Evolutionary conservation across 345 rosid species (phyloP).

Genomic region (Aegle marmelos): DNA sequence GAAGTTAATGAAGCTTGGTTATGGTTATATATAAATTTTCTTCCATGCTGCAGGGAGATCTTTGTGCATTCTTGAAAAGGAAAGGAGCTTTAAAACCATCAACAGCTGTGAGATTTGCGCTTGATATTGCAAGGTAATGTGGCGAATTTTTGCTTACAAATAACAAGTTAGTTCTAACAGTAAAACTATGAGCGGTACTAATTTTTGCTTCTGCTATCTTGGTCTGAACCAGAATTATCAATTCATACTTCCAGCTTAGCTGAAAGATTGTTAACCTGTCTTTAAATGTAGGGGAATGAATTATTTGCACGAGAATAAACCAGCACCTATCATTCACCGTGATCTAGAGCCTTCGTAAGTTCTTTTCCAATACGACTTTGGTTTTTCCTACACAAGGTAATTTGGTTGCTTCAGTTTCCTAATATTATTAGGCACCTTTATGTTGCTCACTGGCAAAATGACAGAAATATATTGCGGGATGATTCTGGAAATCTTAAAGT

Average conservation of each 20-base stretch:
- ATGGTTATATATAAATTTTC: not conserved
- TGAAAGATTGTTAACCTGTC: conserved; percentile 14
- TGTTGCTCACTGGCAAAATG: conserved; percentile 30
- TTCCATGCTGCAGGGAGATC: conserved; percentile 64
- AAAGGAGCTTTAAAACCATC: conserved; percentile 60
- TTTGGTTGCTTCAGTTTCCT: conserved; percentile 30
- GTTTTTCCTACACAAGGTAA: not conserved
- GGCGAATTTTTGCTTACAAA: not conserved
- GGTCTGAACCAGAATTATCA: not conserved
- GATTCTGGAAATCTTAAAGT: conserved; percentile 95
- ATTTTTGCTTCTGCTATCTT: not conserved
- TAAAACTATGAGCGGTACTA: not conserved
- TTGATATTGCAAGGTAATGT: conserved; percentile 88
- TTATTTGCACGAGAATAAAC: conserved; percentile 88
- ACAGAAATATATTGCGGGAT: conserved; percentile 90
- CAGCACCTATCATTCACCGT: conserved; percentile 86
- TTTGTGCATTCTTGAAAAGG: conserved; percentile 50
- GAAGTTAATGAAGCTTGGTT: not conserved
- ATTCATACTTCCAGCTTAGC: not conserved
- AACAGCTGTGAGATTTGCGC: conserved; percentile 70
- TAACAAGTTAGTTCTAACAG: not conserved
- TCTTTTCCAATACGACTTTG: conserved; percentile 15
- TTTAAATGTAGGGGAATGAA: conserved; percentile 76
- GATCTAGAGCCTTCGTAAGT: conserved; percentile 99
- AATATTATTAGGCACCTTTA: conserved; percentile 25